Percentiles rank a stretch among this genome's conserved stretches.
Evolutionary conservation across 2,329 filamentous ascomycete genomes (phyloP).

Genomic region (Epichloe sibirici): DNA sequence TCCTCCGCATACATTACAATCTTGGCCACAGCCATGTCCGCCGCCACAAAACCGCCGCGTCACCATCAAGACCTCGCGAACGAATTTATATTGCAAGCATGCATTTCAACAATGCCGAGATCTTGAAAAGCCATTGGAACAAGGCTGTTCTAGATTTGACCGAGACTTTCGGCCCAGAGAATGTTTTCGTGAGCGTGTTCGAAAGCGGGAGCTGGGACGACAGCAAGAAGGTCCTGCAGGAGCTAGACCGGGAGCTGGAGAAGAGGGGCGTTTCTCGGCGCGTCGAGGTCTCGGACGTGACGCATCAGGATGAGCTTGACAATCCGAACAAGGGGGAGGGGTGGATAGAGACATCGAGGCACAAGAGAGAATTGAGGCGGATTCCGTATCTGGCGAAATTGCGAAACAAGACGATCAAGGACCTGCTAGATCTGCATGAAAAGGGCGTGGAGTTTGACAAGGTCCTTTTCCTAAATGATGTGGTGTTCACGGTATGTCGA

Average conservation of each 20-base stretch:
- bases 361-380: constrained; percentile 44
- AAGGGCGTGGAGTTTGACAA: constrained; percentile 43
- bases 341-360: constrained; percentile 49
- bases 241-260: constrained; percentile 43
- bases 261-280: constrained; percentile 38
- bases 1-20: constrained; percentile 24
- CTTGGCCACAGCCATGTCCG: constrained; percentile 18
- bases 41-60: constrained; percentile 7
- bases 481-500: constrained; percentile 40
- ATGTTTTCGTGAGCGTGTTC: constrained; percentile 55
- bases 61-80: constrained; percentile 17
- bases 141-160: constrained; percentile 45
- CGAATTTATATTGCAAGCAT: constrained; percentile 56
- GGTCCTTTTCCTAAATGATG: constrained; percentile 51
- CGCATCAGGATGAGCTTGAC: constrained; percentile 44
- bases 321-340: constrained; percentile 33
- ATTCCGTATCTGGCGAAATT: constrained; percentile 57
- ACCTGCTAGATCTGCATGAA: constrained; percentile 37
- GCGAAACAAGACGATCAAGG: constrained; percentile 51
- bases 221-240: constrained; percentile 47
- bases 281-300: constrained; percentile 45
- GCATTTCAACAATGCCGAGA: constrained; percentile 53
- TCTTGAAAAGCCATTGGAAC: constrained; percentile 52
- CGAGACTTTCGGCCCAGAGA: constrained; percentile 44
- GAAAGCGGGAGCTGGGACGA: constrained; percentile 61